Percentiles rank a stretch among this genome's conserved stretches.
These are phyloP conservation scores for Trichoderma semiorbis DNA, from an alignment of 2,329 filamentous ascomycete genomes.

Conservation along the genomic window DNA sequence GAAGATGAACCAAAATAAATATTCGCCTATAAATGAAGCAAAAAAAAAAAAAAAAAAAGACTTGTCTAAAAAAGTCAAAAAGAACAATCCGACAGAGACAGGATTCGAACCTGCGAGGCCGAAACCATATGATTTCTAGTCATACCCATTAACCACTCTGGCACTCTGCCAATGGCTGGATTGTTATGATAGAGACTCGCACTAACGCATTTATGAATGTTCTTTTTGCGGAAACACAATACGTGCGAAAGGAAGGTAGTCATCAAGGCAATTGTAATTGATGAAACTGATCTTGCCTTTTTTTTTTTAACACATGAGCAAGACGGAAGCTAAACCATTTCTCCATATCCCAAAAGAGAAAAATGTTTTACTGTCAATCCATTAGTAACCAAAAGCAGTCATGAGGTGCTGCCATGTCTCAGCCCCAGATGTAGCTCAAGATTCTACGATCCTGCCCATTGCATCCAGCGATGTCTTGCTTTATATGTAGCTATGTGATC, in stretches of 20 bases:
- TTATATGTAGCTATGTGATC: background rate
- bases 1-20: background rate
- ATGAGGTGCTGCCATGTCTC: background rate
- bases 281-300: background rate
- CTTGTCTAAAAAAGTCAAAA: background rate
- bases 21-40: background rate
- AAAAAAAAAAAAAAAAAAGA: background rate
- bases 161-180: slow-evolving; percentile 7
- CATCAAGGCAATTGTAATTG: background rate
- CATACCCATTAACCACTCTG: slow-evolving; percentile 19
- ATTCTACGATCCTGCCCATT: background rate
- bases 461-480: background rate
- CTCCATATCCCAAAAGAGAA: background rate
- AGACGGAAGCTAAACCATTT: background rate
- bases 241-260: background rate
- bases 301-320: background rate
- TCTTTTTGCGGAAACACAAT: background rate
- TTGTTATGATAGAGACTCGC: background rate
- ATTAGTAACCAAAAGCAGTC: background rate
- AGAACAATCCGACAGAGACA: slow-evolving; percentile 14
- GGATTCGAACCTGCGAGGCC: slow-evolving; percentile 19
- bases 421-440: background rate
- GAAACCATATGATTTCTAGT: slow-evolving; percentile 19
- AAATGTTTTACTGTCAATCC: background rate
- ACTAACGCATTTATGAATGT: background rate